These are phyloP conservation scores for Knoxia roxburghii DNA, from an alignment of 257 asterid species.

Conservation along the genomic window DNA sequence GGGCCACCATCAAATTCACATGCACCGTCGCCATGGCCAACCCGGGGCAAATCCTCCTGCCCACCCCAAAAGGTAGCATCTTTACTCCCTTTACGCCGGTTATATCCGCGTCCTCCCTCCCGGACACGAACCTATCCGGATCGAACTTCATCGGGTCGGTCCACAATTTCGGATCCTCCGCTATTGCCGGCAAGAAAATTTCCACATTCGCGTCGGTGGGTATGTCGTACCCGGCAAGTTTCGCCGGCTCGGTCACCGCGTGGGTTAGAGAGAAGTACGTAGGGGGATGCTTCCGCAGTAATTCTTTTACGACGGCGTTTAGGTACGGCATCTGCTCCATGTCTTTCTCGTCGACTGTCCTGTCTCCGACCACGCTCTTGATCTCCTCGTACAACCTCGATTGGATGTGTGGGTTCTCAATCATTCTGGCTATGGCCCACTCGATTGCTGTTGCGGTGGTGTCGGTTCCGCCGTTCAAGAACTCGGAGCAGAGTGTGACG, in stretches of 20 bases:
- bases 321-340: conserved; percentile 70
- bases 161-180: conserved; percentile 81
- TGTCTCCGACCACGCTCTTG: conserved; percentile 39
- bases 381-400: conserved; percentile 57
- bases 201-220: conserved; percentile 68
- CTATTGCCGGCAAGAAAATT: conserved; percentile 47
- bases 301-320: conserved; percentile 70
- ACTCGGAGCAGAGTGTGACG: conserved; percentile 75
- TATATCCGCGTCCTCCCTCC: conserved; percentile 73
- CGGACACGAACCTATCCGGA: conserved; percentile 65
- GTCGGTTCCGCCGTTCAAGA: conserved; percentile 90
- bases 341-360: conserved; percentile 64
- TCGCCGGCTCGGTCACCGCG: conserved; percentile 64
- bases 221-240: conserved; percentile 69
- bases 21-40: conserved; percentile 77
- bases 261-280: conserved; percentile 69
- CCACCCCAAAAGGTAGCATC: conserved; percentile 85
- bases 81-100: conserved; percentile 68
- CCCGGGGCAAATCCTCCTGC: conserved; percentile 95
- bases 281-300: conserved; percentile 82
- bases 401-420: conserved; percentile 64
- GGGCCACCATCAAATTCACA: conserved; percentile 62
- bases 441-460: conserved; percentile 86
- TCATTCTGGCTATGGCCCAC: conserved; percentile 77
- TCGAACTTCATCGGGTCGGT: conserved; percentile 63